phyloP scores from a whole-genome alignment of 176 grass and related monocot genomes.

The Aegilops bicornis region DNA sequence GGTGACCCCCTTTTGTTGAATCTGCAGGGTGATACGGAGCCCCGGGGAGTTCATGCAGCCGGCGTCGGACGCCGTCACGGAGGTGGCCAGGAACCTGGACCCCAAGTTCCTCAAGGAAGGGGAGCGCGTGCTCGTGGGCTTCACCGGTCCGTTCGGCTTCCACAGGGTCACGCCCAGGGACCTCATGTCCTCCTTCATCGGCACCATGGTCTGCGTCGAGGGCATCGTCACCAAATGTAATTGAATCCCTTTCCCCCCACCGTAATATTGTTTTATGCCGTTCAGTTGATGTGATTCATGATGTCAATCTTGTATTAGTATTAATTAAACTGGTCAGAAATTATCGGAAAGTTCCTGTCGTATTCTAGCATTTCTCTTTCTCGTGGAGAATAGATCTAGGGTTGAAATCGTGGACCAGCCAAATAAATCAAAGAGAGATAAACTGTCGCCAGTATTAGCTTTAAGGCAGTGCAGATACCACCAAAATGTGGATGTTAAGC shows the following conservation, averaged over 20 bases:
- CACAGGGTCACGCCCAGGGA: conserved; percentile 95
- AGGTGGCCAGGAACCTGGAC: conserved; percentile 69
- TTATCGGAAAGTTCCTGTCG: not conserved
- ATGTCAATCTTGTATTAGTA: not conserved
- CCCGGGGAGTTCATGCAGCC: conserved; percentile 91
- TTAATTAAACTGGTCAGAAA: not conserved
- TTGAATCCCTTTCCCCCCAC: not conserved
- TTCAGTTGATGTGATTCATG: not conserved
- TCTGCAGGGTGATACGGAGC: conserved; percentile 72
- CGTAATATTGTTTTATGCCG: not conserved
- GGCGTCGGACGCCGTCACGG: conserved; percentile 81
- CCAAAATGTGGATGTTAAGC: not conserved
- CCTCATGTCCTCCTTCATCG: conserved; percentile 98
- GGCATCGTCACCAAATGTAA: conserved; percentile 99
- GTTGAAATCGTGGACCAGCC: not conserved
- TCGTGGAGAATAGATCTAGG: not conserved
- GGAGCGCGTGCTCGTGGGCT: conserved; percentile 78
- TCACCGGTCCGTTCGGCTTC: conserved; percentile 90
- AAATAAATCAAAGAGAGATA: not conserved
- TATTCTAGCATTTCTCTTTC: not conserved
- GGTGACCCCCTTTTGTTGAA: not conserved
- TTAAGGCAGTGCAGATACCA: not conserved
- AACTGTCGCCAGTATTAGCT: not conserved
- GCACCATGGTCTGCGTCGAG: conserved; percentile 96
- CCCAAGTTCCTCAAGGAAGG: conserved; percentile 90